Conservation (phyloP, 2,329 filamentous ascomycete species). For the Colletotrichum eleusines region DNA sequence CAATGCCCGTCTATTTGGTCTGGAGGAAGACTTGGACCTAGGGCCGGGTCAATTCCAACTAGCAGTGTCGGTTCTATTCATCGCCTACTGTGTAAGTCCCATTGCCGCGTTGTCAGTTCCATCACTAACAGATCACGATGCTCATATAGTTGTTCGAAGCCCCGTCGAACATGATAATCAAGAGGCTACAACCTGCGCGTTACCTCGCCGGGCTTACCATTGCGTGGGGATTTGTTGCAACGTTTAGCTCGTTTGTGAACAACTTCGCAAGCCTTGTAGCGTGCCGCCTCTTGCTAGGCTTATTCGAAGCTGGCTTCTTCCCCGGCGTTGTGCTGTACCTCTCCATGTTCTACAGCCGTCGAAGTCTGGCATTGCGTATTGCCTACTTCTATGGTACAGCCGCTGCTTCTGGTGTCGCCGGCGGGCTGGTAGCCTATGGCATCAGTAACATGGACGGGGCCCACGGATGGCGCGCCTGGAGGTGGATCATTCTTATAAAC, state of each 20-base stretch:
- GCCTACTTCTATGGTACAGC: slow-evolving; percentile 79
- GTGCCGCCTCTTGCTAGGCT: slow-evolving; percentile 76
- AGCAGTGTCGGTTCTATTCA: slow-evolving; percentile 74
- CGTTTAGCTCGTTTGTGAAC: slow-evolving; percentile 75
- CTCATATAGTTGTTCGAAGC: slow-evolving; percentile 68
- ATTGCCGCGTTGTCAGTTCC: neutral
- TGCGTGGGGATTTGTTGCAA: slow-evolving; percentile 75
- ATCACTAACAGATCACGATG: slow-evolving; percentile 43
- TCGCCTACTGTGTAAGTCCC: slow-evolving; percentile 62
- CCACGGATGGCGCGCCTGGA: slow-evolving; percentile 75
- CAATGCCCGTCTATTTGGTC: slow-evolving; percentile 74
- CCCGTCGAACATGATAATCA: slow-evolving; percentile 73
- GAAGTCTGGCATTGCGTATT: slow-evolving; percentile 78
- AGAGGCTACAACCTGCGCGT: slow-evolving; percentile 57
- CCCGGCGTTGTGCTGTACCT: slow-evolving; percentile 77
- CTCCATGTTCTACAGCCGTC: slow-evolving; percentile 82
- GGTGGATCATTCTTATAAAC: slow-evolving; percentile 76
- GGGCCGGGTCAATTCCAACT: slow-evolving; percentile 77
- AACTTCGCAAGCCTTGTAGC: slow-evolving; percentile 74
- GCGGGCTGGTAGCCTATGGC: slow-evolving; percentile 78
- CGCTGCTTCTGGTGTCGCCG: slow-evolving; percentile 77
- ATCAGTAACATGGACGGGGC: slow-evolving; percentile 75
- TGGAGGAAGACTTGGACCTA: slow-evolving; percentile 76
- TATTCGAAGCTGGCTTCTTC: slow-evolving; percentile 77
- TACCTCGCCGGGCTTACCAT: slow-evolving; percentile 70